Base-by-base conservation (phyloP, 352 stramenopile genomes). In the Phytophthora pluvialis region DNA sequence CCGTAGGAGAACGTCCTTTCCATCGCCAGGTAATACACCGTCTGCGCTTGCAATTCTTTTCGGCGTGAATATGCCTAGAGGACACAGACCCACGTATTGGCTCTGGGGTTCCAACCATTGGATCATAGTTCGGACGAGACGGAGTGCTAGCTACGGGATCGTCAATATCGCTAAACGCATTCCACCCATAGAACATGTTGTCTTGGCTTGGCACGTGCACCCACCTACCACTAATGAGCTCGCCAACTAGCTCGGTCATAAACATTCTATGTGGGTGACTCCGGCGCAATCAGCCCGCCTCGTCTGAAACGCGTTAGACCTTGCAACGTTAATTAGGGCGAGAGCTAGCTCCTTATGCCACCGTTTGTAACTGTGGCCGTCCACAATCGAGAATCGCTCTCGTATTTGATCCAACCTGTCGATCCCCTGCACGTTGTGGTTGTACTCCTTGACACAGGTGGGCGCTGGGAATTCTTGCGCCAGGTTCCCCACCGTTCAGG, bases 331-430 rank as follows among this genome's bases (percentile, higher is more conserved):
- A 25, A 46, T 36, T 25, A 56, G 18, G 1, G 10, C 32, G 4
- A 56, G 18, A 18, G 33, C 25, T 1, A 47, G 25, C 7, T 58
- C 48, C 50, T 40, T 58, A 29, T 56, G 33, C 18, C 33, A 45
- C 0, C 48, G 48, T 15, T 38, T 56, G 32, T 35, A 56, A 3
- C 32, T 38, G 8, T 58, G 50, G 5, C 25, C 36, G 18, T 48
- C 50, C 8, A 15, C 50, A 48, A 58, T 48, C 4, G 36, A 58
- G 4, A 58, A 58, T 15, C 21, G n/a, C 4, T 28, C 35, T 15
- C 4, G 13, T 18, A 57, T 47, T 13, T 48, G 50, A 26, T 47
- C 35, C 50, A n/a, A n/a, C n/a, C n/a, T n/a, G n/a, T n/a, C n/a
- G n/a, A n/a, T n/a, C n/a, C n/a, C 36, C 16, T 58, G 35, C 35